phyloP scores from a whole-genome alignment of 202 grass and related monocot species.

The Saccharum hybrid region DNA sequence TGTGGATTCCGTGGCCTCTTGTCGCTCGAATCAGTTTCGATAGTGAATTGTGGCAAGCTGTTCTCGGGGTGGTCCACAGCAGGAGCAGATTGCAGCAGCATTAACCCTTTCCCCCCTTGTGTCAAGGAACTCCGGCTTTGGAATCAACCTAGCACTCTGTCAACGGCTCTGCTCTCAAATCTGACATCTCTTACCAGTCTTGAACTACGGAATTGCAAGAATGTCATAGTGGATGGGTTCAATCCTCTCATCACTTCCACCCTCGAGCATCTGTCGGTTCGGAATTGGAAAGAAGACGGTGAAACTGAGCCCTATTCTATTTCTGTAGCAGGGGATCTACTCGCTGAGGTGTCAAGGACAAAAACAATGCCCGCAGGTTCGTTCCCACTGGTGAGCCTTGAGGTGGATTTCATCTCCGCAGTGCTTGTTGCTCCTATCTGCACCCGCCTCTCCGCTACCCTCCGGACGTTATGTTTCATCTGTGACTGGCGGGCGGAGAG shows the following conservation, averaged over 20 bases:
- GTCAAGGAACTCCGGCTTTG: accelerated
- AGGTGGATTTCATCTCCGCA: not conserved
- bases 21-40: not conserved
- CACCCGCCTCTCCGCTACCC: slow-evolving; percentile 6
- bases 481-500: not conserved
- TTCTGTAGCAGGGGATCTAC: not conserved
- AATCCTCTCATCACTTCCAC: not conserved
- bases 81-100: too few relatives aligned
- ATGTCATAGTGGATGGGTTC: not conserved
- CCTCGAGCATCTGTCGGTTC: accelerated
- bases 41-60: not conserved
- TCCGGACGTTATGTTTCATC: accelerated
- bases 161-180: not conserved
- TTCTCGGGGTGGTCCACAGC: not conserved
- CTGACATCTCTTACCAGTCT: slow-evolving; percentile 19
- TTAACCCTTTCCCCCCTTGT: not conserved
- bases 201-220: accelerated
- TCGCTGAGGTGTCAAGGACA: not conserved
- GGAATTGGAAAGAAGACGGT: accelerated
- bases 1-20: not conserved
- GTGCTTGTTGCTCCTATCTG: slow-evolving; percentile 3
- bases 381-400: not conserved
- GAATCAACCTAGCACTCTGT: accelerated
- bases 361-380: not conserved
- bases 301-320: not conserved